Conservation (phyloP, 1,284 basidiomycete species). For the Farysia itapuensis region DNA sequence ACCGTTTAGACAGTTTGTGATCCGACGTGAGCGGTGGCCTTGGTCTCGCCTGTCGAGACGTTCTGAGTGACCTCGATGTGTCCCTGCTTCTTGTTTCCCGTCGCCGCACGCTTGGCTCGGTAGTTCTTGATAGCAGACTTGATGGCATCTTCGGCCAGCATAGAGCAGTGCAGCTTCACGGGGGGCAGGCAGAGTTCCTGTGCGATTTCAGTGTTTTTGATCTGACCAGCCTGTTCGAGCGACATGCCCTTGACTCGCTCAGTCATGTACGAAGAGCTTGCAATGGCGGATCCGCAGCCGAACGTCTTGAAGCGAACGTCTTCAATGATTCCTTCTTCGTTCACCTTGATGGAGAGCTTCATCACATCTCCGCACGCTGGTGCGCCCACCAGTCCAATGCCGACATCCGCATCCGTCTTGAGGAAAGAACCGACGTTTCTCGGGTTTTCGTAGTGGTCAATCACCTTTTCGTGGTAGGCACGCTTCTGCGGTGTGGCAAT, state of each 20-base stretch:
- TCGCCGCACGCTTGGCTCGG: constrained; percentile 45
- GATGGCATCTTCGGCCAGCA: constrained; percentile 98
- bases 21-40: constrained; percentile 68
- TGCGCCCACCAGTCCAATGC: constrained; percentile 96
- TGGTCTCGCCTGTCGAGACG: constrained; percentile 69
- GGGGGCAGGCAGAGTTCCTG: constrained; percentile 84
- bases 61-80: constrained; percentile 78
- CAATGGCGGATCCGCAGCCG: constrained; percentile 88
- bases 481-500: constrained; percentile 30
- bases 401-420: constrained; percentile 86
- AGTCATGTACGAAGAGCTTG: constrained; percentile 71
- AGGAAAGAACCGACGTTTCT: constrained; percentile 78
- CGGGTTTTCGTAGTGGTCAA: constrained; percentile 60
- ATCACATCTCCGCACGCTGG: constrained; percentile 94
- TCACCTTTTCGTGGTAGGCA: constrained; percentile 59
- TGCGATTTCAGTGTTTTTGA: constrained; percentile 99
- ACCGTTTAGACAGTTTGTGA: constrained; percentile 41
- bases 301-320: constrained; percentile 87
- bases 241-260: constrained; percentile 94
- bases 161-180: constrained; percentile 77
- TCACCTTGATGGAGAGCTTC: constrained; percentile 98
- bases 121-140: constrained; percentile 62
- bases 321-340: constrained; percentile 87
- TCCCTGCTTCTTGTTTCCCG: constrained; percentile 61
- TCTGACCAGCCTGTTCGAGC: constrained; percentile 88